These are phyloP conservation scores for Candida berthetii DNA, from an alignment of 805 yeast genomes.

Conservation along the genomic window DNA sequence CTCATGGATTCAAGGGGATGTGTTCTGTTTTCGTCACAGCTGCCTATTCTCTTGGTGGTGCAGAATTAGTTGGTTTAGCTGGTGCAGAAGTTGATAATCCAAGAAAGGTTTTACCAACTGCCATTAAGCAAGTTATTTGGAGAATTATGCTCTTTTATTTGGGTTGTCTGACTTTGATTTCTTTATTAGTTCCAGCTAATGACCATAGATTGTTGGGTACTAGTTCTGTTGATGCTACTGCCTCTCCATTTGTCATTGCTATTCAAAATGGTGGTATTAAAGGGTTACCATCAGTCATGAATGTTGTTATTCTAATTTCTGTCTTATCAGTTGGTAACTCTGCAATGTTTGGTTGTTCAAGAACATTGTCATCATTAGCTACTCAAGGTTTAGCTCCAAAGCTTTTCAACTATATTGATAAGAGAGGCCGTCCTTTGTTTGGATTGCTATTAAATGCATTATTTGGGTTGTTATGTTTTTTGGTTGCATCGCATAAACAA, in stretches of 20 bases:
- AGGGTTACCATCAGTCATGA: constrained; percentile 33
- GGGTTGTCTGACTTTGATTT: constrained; percentile 36
- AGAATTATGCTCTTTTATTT: constrained; percentile 44
- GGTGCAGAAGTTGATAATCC: constrained; percentile 44
- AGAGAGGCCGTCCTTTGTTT: constrained; percentile 42
- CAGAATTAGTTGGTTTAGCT: constrained; percentile 46
- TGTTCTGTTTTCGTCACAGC: constrained; percentile 50
- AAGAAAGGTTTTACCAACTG: constrained; percentile 40
- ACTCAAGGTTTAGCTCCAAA: constrained; percentile 39
- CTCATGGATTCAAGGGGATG: constrained; percentile 47
- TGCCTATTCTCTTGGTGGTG: constrained; percentile 48
- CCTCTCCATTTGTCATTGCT: constrained; percentile 47
- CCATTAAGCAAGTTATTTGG: constrained; percentile 53
- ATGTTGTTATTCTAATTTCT: constrained; percentile 32
- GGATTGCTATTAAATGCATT: constrained; percentile 33
- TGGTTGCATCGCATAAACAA: constrained; percentile 36
- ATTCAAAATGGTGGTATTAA: constrained; percentile 29
- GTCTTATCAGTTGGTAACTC: constrained; percentile 44
- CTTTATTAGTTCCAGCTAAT: constrained; percentile 40
- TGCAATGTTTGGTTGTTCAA: constrained; percentile 51
- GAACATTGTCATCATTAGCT: constrained; percentile 43
- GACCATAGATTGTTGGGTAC: constrained; percentile 28
- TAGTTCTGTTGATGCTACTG: constrained; percentile 22
- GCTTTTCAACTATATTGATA: constrained; percentile 37
- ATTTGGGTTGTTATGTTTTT: constrained; percentile 37